Evolutionary conservation across 2,329 filamentous ascomycete genomes (phyloP).

Genomic region (Fusarium redolens): DNA sequence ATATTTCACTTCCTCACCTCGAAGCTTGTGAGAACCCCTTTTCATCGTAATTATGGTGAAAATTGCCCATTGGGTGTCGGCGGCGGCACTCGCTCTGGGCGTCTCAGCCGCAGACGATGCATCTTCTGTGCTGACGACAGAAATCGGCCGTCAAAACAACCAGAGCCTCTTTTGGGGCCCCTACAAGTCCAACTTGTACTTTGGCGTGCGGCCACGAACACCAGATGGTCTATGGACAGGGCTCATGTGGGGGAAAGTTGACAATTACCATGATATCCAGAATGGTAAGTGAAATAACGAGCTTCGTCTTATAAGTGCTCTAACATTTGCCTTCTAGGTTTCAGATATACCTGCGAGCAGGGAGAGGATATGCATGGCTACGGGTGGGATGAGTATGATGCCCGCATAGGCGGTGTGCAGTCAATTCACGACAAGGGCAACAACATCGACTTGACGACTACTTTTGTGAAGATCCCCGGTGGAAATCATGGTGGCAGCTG

Average conservation of each 20-base stretch:
- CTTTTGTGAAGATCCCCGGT: slow-evolving; percentile 92
- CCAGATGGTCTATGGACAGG: slow-evolving; percentile 85
- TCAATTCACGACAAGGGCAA: slow-evolving; percentile 92
- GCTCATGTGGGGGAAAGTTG: slow-evolving; percentile 89
- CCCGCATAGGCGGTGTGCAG: slow-evolving; percentile 86
- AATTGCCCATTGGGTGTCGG: slow-evolving; percentile 48
- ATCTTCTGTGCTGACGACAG: slow-evolving; percentile 57
- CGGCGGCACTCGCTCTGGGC: slow-evolving; percentile 45
- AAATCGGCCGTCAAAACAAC: slow-evolving; percentile 72
- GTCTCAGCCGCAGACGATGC: slow-evolving; percentile 45
- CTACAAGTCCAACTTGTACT: slow-evolving; percentile 94
- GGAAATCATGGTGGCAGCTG: slow-evolving; percentile 89
- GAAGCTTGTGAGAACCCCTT: background rate
- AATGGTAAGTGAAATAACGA: slow-evolving; percentile 66
- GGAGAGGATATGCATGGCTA: slow-evolving; percentile 94
- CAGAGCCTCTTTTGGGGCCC: slow-evolving; percentile 95
- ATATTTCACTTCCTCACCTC: background rate
- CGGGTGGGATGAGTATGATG: slow-evolving; percentile 98
- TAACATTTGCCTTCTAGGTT: slow-evolving; percentile 62
- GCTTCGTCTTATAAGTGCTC: background rate
- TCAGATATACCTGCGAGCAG: slow-evolving; percentile 96
- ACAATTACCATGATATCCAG: slow-evolving; percentile 80
- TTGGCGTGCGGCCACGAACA: slow-evolving; percentile 85
- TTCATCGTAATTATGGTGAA: slow-evolving; percentile 44
- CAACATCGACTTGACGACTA: slow-evolving; percentile 88